These are phyloP conservation scores for Salix purpurea DNA, from an alignment of 345 rosid genomes.

Conservation along the genomic window DNA sequence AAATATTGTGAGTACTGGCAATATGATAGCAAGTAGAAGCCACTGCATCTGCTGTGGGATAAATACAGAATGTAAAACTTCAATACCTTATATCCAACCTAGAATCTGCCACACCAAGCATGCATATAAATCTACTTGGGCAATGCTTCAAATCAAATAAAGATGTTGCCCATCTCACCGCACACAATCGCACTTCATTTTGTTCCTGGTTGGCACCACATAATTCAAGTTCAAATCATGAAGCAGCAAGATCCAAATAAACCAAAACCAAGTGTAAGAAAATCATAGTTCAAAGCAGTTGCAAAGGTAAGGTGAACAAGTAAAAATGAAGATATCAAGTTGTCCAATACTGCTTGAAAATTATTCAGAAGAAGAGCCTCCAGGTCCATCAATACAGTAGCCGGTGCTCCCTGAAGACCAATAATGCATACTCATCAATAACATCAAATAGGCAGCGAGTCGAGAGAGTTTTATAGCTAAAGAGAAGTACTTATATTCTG, in stretches of 20 bases:
- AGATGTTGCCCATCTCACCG: constrained; percentile 83
- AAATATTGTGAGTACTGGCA: neutral
- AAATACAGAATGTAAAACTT: constrained; percentile 8
- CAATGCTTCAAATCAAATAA: constrained; percentile 78
- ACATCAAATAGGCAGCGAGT: neutral
- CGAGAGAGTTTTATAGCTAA: neutral
- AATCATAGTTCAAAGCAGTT: neutral
- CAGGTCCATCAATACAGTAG: constrained; percentile 56
- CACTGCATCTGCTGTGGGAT: neutral
- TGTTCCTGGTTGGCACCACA: constrained; percentile 56
- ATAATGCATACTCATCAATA: constrained; percentile 6
- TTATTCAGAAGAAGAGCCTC: constrained; percentile 69
- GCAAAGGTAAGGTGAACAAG: no score
- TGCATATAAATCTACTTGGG: constrained; percentile 88
- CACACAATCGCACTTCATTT: constrained; percentile 92
- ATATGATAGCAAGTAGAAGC: neutral
- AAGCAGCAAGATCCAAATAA: neutral
- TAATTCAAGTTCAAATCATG: constrained; percentile 4
- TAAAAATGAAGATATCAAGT: neutral
- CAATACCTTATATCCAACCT: constrained; percentile 87
- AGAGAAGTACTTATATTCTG: neutral
- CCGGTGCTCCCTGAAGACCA: constrained; percentile 58
- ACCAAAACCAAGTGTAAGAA: constrained; percentile 8
- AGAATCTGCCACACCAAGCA: constrained; percentile 80
- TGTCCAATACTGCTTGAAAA: constrained; percentile 56